A percentile compares a stretch with the other conserved stretches of the same genome.
Conservation (phyloP, 1,284 basidiomycete species). For the Sanghuangporus sanghuang region DNA sequence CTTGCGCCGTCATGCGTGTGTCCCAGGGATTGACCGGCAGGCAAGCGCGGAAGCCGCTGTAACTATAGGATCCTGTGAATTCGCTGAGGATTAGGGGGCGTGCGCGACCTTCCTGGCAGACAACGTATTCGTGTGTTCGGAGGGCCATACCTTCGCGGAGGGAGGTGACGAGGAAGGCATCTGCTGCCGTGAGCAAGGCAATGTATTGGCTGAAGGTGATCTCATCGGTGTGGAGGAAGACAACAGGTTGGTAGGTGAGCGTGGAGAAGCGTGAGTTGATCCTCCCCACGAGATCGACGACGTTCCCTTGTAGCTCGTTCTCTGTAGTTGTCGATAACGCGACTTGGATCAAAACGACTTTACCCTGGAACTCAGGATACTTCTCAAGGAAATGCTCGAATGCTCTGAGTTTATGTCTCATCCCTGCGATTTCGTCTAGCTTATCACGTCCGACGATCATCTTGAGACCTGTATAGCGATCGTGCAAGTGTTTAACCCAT, state of each 20-base stretch:
- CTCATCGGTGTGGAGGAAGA: slow-evolving; percentile 85
- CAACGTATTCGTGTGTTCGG: slow-evolving; percentile 78
- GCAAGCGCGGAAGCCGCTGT: slow-evolving; percentile 81
- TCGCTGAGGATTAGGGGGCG: slow-evolving; percentile 76
- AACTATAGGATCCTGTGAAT: slow-evolving; percentile 85
- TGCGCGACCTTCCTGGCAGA: slow-evolving; percentile 68
- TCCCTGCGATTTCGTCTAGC: slow-evolving; percentile 80
- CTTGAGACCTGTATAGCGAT: slow-evolving; percentile 81
- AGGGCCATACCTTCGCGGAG: slow-evolving; percentile 87
- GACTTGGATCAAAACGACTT: slow-evolving; percentile 82
- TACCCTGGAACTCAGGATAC: slow-evolving; percentile 73
- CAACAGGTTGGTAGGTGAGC: slow-evolving; percentile 82
- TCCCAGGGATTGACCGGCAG: slow-evolving; percentile 86
- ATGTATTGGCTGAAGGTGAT: slow-evolving; percentile 85
- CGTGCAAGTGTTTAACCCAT: slow-evolving; percentile 72
- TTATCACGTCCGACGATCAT: slow-evolving; percentile 86
- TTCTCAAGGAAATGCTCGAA: slow-evolving; percentile 83
- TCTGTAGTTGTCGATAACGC: slow-evolving; percentile 79
- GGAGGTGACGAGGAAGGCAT: slow-evolving; percentile 83
- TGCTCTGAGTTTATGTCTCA: slow-evolving; percentile 77
- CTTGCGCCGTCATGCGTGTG: slow-evolving; percentile 65
- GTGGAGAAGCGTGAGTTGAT: slow-evolving; percentile 82
- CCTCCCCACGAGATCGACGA: slow-evolving; percentile 72
- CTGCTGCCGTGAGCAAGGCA: slow-evolving; percentile 76
- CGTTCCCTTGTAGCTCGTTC: slow-evolving; percentile 70